phyloP scores from a whole-genome alignment of 129 eudicot species.

The Flaveria trinervia region DNA sequence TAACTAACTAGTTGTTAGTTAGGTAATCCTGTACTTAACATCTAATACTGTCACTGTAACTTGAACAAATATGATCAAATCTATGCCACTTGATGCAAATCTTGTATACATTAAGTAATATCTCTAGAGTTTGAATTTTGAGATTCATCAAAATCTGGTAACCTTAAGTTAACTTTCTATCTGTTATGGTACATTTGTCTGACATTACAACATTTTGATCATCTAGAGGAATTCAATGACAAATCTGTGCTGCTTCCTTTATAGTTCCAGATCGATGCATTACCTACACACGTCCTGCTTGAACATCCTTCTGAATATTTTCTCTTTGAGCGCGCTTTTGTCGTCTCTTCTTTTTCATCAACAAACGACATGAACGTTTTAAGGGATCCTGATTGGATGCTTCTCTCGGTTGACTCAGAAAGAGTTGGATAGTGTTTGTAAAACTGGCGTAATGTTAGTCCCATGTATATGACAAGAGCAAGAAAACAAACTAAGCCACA shows the following conservation, averaged over 20 bases:
- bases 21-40: no score
- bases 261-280: constrained; percentile 9
- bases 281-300: constrained; percentile 2
- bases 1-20: no score
- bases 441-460: constrained; percentile 34
- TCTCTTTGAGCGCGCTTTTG: constrained; percentile 44
- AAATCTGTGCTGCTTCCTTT: neutral
- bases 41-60: no score
- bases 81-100: no score
- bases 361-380: constrained; percentile 55
- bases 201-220: neutral
- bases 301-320: constrained; percentile 41
- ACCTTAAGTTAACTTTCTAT: no score
- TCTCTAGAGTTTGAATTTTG: neutral
- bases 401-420: constrained; percentile 33
- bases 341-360: constrained; percentile 58
- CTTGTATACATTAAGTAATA: neutral
- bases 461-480: constrained; percentile 57
- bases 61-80: no score
- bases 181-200: no score
- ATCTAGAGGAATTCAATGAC: neutral
- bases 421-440: constrained; percentile 31
- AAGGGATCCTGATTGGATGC: constrained; percentile 44
- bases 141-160: no score
- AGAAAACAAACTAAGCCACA: constrained; percentile 61